These are phyloP conservation scores for Isatis lusitanica DNA, from an alignment of 441 rosid species.

Conservation along the genomic window DNA sequence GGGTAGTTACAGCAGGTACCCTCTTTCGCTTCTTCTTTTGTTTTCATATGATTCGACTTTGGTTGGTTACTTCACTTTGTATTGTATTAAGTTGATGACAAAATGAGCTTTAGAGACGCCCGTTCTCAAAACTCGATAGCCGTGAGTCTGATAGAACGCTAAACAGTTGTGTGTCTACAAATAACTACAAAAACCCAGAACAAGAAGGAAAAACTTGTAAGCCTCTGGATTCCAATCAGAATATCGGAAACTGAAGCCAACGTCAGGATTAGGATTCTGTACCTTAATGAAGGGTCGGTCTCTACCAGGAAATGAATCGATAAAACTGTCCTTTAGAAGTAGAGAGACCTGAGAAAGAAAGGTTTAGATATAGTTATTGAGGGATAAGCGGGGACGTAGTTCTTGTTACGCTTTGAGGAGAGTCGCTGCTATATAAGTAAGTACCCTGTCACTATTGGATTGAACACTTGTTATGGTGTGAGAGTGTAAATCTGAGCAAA, in stretches of 20 bases:
- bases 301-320: slow-evolving; percentile 80
- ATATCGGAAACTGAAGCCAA: neutral
- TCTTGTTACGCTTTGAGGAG: slow-evolving; percentile 7
- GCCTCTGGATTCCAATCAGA: slow-evolving; percentile 3
- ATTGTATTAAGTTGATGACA: slow-evolving; percentile 29
- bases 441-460: slow-evolving; percentile 89
- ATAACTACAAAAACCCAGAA: slow-evolving; percentile 51
- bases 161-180: slow-evolving; percentile 93
- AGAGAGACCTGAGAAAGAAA: slow-evolving; percentile 71
- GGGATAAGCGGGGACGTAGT: neutral
- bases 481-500: slow-evolving; percentile 78
- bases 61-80: slow-evolving; percentile 27
- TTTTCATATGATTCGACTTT: slow-evolving; percentile 10
- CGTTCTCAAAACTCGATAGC: slow-evolving; percentile 75
- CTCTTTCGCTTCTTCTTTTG: neutral
- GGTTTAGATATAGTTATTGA: neutral
- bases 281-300: slow-evolving; percentile 89
- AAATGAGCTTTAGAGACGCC: slow-evolving; percentile 36
- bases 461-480: slow-evolving; percentile 95
- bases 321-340: slow-evolving; percentile 91
- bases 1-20: slow-evolving; percentile 8
- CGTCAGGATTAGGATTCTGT: neutral
- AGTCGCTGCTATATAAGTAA: slow-evolving; percentile 1
- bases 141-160: slow-evolving; percentile 76
- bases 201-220: neutral